Base-by-base conservation (phyloP, 2,329 filamentous ascomycete species). In the Diaporthe ilicicola region DNA sequence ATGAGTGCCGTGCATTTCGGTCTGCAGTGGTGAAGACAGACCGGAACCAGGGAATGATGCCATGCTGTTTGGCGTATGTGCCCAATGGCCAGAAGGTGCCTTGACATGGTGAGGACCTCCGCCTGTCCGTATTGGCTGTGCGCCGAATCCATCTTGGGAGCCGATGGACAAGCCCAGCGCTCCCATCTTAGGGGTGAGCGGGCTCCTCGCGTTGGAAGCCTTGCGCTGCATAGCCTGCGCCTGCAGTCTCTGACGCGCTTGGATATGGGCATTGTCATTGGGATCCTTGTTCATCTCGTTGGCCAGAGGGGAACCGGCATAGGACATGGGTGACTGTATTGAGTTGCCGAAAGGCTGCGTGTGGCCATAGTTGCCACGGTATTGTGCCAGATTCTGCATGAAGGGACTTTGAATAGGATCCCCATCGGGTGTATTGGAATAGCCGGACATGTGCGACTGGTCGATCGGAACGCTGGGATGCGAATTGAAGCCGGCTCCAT, bases 361-460 rank as follows among this genome's bases (percentile, higher is more conserved):
- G 78, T 88, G 86, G n/a, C 48, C 69, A 78, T 90, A 88, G 76
- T 92, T 91, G 71, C 89, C 88, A 54, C 92, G 90, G 80, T 94
- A 97, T 74, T 94, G 93, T 44, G 87, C 87, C 84, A 95, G 96
- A 78, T 88, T 91, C 76, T 92, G 89, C 51, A 93, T 88, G 77
- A 94, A 98, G 0, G 95, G 95, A 77, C 94, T 98, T 78, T 97
- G 93, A 72, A 97, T 95, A 7, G 95, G 94, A 67, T 94, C 92
- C 66, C 94, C 94, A 73, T 98, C 95, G 4, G 95, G 95, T 2
- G 95, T 97, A 79, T 93, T 94, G 24, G 95, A 97, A 81, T 93
- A 98, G 73, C 94, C 90, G 77, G 93, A 92, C 78, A 94, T 90
- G 70, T 92, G 91, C 59, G 88, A 84, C 72, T 91, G 89, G 74